Evolutionary conservation across 768 basidiomycete genomes (phyloP).

Genomic region (Phanerochaete carnosa): DNA sequence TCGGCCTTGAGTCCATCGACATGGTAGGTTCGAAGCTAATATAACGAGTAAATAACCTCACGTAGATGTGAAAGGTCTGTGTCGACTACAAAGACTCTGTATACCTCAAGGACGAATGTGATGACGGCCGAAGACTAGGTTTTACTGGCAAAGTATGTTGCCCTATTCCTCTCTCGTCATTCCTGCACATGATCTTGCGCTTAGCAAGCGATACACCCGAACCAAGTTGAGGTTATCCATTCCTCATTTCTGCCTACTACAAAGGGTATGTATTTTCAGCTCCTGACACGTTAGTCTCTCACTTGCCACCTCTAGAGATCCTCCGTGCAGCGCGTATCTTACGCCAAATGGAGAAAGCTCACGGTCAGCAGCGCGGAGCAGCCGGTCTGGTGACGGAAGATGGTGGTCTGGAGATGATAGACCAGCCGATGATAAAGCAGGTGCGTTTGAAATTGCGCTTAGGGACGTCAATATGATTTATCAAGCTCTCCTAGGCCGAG

Average conservation of each 20-base stretch:
- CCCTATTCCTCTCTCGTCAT: not conserved
- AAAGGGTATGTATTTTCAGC: constrained; percentile 44
- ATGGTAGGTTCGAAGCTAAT: constrained; percentile 50
- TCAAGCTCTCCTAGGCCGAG: constrained; percentile 36
- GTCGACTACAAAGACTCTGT: constrained; percentile 78
- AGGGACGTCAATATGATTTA: not conserved
- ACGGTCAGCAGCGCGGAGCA: constrained; percentile 55
- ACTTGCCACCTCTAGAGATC: constrained; percentile 73
- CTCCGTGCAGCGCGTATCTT: constrained; percentile 72
- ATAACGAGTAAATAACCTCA: constrained; percentile 1
- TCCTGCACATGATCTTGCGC: not conserved
- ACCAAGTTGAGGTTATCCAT: constrained; percentile 76
- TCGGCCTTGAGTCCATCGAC: constrained; percentile 82
- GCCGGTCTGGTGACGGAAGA: constrained; percentile 63
- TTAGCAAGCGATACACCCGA: constrained; percentile 94
- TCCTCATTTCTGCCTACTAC: constrained; percentile 72
- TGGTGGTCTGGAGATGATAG: constrained; percentile 76
- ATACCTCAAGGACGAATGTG: constrained; percentile 68
- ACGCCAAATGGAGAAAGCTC: constrained; percentile 56
- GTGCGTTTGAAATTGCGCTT: constrained; percentile 29
- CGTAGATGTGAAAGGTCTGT: constrained; percentile 64
- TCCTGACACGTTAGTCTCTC: not conserved
- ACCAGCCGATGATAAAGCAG: constrained; percentile 89
- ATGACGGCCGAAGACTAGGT: constrained; percentile 77
- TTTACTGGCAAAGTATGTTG: constrained; percentile 84